Conservation (phyloP, 1,284 basidiomycete genomes). For the Boletus smithii region DNA sequence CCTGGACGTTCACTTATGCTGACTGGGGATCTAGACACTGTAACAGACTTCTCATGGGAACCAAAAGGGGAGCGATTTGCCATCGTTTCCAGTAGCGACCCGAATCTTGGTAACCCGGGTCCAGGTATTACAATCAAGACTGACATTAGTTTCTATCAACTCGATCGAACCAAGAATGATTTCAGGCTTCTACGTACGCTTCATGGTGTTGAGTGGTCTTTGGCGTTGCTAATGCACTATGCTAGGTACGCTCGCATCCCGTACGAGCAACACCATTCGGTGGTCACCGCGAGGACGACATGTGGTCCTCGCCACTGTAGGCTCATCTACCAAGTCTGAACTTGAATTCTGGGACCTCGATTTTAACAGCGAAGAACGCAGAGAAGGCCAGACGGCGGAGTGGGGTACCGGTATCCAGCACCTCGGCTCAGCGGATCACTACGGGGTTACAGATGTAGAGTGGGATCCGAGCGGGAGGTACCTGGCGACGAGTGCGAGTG, state of each 20-base stretch:
- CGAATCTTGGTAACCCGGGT: constrained; percentile 85
- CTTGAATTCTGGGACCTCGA: constrained; percentile 99
- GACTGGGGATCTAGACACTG: constrained; percentile 66
- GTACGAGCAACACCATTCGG: constrained; percentile 92
- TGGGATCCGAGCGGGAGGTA: constrained; percentile 98
- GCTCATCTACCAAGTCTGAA: constrained; percentile 93
- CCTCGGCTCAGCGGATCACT: constrained; percentile 91
- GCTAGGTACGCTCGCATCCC: constrained; percentile 74
- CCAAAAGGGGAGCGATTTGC: constrained; percentile 95
- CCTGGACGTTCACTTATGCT: constrained; percentile 7
- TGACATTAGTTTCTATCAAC: constrained; percentile 94
- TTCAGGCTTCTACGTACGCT: constrained; percentile 83
- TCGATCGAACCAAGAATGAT: constrained; percentile 91
- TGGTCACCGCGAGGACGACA: constrained; percentile 98
- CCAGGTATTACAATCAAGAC: constrained; percentile 95
- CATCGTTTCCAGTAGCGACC: constrained; percentile 92
- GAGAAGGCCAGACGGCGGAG: constrained; percentile 62
- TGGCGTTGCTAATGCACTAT: constrained; percentile 6
- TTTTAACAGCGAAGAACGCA: constrained; percentile 77
- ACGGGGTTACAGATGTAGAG: constrained; percentile 96
- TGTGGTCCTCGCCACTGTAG: constrained; percentile 93
- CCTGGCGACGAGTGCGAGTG: constrained; percentile 89
- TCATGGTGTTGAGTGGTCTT: constrained; percentile 4
- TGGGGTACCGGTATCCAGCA: constrained; percentile 88
- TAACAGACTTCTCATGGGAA: constrained; percentile 98